Conservation (phyloP, 371 early-diverging fungal species). For the Mycotypha africana region DNA sequence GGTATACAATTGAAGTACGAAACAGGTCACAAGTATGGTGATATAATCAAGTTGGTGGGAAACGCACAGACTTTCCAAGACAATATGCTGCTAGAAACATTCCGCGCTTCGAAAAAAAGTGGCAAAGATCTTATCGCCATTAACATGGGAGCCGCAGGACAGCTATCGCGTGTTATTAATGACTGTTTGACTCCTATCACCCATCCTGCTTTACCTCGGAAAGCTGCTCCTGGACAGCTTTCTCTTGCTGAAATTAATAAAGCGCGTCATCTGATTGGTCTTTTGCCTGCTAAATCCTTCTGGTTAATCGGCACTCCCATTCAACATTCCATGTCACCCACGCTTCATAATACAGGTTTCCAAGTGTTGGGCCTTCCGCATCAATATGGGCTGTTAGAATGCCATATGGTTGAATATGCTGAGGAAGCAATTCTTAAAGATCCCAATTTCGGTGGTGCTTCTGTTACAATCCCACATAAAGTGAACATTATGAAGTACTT, state of each 20-base stretch:
- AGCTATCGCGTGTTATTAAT: constrained; percentile 85
- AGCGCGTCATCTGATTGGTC: constrained; percentile 66
- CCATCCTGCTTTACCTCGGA: constrained; percentile 70
- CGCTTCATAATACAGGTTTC: constrained; percentile 92
- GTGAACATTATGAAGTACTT: constrained; percentile 72
- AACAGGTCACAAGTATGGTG: constrained; percentile 53
- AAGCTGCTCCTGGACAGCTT: constrained; percentile 95
- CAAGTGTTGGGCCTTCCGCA: constrained; percentile 79
- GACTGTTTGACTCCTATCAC: constrained; percentile 89
- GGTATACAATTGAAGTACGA: constrained; percentile 55
- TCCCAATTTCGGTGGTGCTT: constrained; percentile 88
- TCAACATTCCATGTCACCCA: constrained; percentile 82
- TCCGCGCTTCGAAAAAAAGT: constrained; percentile 31
- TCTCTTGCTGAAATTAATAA: constrained; percentile 76
- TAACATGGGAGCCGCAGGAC: constrained; percentile 91
- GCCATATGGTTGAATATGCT: constrained; percentile 60
- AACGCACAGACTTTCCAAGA: constrained; percentile 67
- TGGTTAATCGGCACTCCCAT: constrained; percentile 94
- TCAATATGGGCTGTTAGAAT: constrained; percentile 70
- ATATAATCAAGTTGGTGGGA: constrained; percentile 91
- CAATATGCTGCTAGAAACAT: constrained; percentile 73
- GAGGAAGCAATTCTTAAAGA: constrained; percentile 49
- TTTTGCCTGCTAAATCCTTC: constrained; percentile 62
- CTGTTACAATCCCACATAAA: constrained; percentile 95
- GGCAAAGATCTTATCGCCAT: constrained; percentile 81